A percentile compares a stretch with the other conserved stretches of the same genome.
These are phyloP conservation scores for Coniferiporia sulphurascens DNA, from an alignment of 1,284 basidiomycete genomes.

Conservation along the genomic window DNA sequence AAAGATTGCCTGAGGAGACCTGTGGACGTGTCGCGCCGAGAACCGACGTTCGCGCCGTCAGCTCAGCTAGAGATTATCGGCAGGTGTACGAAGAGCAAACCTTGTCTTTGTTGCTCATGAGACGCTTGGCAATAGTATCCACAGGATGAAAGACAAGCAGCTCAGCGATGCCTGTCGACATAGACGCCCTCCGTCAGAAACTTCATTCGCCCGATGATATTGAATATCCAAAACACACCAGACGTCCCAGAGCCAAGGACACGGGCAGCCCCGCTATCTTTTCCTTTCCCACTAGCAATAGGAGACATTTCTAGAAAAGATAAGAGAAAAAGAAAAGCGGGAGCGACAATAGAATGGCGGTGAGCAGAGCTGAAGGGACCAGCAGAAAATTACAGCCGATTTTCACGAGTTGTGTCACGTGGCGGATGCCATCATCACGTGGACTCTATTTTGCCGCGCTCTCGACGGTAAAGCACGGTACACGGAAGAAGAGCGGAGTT, in stretches of 20 bases:
- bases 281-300: slow-evolving; percentile 33
- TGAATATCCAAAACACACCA: slow-evolving; percentile 49
- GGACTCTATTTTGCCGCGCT: no score
- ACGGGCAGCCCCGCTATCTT: slow-evolving; percentile 88
- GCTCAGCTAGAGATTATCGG: neutral
- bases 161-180: slow-evolving; percentile 79
- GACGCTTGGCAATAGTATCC: slow-evolving; percentile 93
- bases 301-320: slow-evolving; percentile 9
- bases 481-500: no score
- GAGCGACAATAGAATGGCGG: neutral
- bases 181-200: neutral
- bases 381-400: neutral
- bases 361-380: neutral
- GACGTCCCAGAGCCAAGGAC: slow-evolving; percentile 90
- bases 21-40: slow-evolving; percentile 26
- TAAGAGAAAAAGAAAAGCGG: neutral
- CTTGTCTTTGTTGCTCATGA: slow-evolving; percentile 95
- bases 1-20: slow-evolving; percentile 61
- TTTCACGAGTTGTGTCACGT: neutral
- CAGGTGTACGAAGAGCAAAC: slow-evolving; percentile 32
- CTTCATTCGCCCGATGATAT: neutral
- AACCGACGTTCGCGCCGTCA: neutral
- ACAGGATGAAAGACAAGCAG: slow-evolving; percentile 88
- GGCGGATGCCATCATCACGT: no score
- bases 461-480: no score